Evolutionary conservation across 2,329 filamentous ascomycete species (phyloP).

Genomic region (Helotiales sp.): DNA sequence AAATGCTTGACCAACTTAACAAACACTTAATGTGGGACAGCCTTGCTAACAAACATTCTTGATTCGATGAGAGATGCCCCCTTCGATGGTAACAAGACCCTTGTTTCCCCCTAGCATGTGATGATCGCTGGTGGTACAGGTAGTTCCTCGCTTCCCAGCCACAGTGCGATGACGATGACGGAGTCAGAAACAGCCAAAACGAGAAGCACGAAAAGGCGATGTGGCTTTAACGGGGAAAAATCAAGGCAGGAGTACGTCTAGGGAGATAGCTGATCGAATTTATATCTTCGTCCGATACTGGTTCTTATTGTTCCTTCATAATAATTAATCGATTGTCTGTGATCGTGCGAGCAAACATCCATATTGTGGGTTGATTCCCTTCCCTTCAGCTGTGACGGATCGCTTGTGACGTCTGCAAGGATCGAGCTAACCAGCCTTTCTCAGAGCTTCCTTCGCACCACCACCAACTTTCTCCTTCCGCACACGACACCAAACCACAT

Average conservation of each 20-base stretch:
- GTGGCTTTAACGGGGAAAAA: slow-evolving; percentile 19
- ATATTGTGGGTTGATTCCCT: slow-evolving; percentile 1
- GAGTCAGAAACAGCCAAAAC: neutral
- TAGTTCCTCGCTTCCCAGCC: slow-evolving; percentile 12
- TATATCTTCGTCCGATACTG: neutral
- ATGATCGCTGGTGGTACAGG: slow-evolving; percentile 12
- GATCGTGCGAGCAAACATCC: neutral
- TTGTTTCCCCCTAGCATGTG: slow-evolving; percentile 16
- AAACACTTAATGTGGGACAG: neutral
- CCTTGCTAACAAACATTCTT: neutral
- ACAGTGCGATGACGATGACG: slow-evolving; percentile 21
- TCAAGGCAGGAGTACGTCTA: slow-evolving; percentile 16
- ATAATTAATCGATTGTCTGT: neutral
- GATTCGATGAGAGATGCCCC: slow-evolving; percentile 2
- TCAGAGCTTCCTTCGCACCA: slow-evolving; percentile 13
- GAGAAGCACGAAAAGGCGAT: slow-evolving; percentile 16
- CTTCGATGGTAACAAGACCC: neutral
- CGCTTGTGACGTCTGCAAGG: slow-evolving; percentile 9
- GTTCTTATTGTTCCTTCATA: neutral
- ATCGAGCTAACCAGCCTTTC: slow-evolving; percentile 14
- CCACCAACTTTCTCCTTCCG: slow-evolving; percentile 18
- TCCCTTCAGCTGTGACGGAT: slow-evolving; percentile 2
- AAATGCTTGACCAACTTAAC: neutral
- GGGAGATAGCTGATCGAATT: neutral
- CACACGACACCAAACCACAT: slow-evolving; percentile 14